Evolutionary conservation across 2,329 filamentous ascomycete species (phyloP).

Genomic region (Pseudocercospora eumusae): DNA sequence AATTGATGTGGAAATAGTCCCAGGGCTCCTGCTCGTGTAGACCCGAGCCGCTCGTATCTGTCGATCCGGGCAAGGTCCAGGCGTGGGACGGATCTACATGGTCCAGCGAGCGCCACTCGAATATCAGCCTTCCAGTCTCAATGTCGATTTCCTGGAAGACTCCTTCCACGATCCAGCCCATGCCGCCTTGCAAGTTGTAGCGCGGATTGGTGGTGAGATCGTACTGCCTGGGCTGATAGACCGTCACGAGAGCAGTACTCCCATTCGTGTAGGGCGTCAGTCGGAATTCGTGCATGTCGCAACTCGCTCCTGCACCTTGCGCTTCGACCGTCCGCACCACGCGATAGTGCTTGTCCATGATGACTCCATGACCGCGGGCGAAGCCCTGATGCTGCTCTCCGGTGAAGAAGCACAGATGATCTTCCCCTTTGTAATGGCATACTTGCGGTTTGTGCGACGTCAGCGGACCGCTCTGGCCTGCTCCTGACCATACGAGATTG

Average conservation of each 20-base stretch:
- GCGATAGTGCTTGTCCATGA: constrained; percentile 54
- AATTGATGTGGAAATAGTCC: constrained; percentile 60
- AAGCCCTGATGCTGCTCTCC: constrained; percentile 56
- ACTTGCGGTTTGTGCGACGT: constrained; percentile 53
- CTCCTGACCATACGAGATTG: constrained; percentile 55
- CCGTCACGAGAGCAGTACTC: constrained; percentile 42
- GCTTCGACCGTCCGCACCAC: constrained; percentile 51
- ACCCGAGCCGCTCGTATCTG: constrained; percentile 50
- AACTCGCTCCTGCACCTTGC: constrained; percentile 44
- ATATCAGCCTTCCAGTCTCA: constrained; percentile 57
- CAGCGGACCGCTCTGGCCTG: constrained; percentile 52
- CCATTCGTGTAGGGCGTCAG: constrained; percentile 49
- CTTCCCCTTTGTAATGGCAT: constrained; percentile 51
- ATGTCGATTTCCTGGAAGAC: constrained; percentile 59
- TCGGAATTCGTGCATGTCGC: constrained; percentile 57
- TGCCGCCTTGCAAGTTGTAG: constrained; percentile 44
- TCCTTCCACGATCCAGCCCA: constrained; percentile 56
- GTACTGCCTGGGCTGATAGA: constrained; percentile 45
- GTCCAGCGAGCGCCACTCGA: constrained; percentile 61
- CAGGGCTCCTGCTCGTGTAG: constrained; percentile 50
- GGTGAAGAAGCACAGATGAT: constrained; percentile 57
- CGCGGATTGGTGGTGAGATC: constrained; percentile 48
- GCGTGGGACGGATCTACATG: constrained; percentile 55
- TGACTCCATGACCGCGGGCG: constrained; percentile 54
- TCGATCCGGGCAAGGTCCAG: constrained; percentile 49